Base-by-base conservation (phyloP, 805 yeast genomes). In the Candida patagonica region DNA sequence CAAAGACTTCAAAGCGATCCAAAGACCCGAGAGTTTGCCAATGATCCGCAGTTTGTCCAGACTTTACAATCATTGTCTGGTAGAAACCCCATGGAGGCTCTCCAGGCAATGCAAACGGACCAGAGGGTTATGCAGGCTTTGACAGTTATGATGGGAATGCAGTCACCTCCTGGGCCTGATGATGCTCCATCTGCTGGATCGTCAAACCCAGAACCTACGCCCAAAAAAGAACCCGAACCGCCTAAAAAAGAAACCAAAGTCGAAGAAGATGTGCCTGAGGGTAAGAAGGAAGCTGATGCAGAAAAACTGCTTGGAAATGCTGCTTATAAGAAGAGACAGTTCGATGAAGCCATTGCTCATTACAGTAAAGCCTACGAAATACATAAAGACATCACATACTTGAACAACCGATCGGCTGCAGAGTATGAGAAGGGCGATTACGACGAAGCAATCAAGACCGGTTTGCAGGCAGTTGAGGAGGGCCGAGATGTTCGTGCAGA, bases 381-480 rank as follows among this genome's bases (percentile, higher is more conserved):
- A 16, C 63, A 69, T 64, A 73, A 78, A 56, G 97, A 92, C 59
- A 85, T 89, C 55, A 89, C 97, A 1, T 92, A 82, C 60, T 71
- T 92, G 60, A 92, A 94, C 70, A 92, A 92, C 71, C 78, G 94
- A 55, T 92, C 98, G 29, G 97, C 99, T 42, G 99, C 98, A 25
- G 95, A 92, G 65, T 92, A 65, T 57, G 99, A 92, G 66, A 86
- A 88, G 62, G 95, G 92, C 46, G 96, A 87, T 56, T 83, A 74
- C 55, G 95, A 87, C 42, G 64, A 78, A 8, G 88, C 95, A 30
- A 83, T 92, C 49, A 64, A 70, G 44, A 85, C 96, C 4, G 80
- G 96, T 61, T 66, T 74, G 51, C 63, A 65, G 37, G 97, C 98
- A 20, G 74, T 89, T 47, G 96, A 85, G 30, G 78, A 83, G 60